Evolutionary conservation across 768 basidiomycete species (phyloP).

Genomic region (Termitomyces sp.): DNA sequence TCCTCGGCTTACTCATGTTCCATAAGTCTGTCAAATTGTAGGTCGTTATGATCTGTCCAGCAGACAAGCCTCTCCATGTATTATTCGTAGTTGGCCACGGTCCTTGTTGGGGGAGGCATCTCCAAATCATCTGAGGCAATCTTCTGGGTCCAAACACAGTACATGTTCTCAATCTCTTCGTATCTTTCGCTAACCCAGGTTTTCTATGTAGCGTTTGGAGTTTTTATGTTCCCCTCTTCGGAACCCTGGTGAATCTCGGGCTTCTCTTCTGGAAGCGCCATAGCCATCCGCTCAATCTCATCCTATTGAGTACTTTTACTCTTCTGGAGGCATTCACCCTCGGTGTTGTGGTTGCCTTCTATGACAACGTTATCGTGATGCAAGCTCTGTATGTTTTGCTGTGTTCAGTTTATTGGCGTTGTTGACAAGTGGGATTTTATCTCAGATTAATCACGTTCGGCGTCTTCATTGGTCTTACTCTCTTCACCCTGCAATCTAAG

Average conservation of each 20-base stretch:
- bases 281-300: conserved; percentile 81
- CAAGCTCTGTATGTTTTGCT: conserved; percentile 70
- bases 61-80: neutral
- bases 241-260: conserved; percentile 73
- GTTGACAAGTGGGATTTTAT: conserved; percentile 7
- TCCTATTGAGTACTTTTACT: conserved; percentile 84
- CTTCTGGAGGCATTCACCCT: conserved; percentile 86
- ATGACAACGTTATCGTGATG: conserved; percentile 66
- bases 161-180: conserved; percentile 21
- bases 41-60: conserved; percentile 13
- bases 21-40: conserved; percentile 69
- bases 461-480: conserved; percentile 87
- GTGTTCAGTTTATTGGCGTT: neutral
- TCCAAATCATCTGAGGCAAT: conserved; percentile 57
- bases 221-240: conserved; percentile 74
- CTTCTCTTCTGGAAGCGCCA: conserved; percentile 92
- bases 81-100: conserved; percentile 55
- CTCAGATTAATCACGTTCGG: conserved; percentile 80
- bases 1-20: neutral
- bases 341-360: conserved; percentile 79
- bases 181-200: neutral
- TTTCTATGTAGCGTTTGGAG: conserved; percentile 60
- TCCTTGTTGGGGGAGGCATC: conserved; percentile 68
- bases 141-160: conserved; percentile 71
- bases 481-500: conserved; percentile 95